Base-by-base conservation (phyloP, 441 rosid species). In the Eruca vesicaria region DNA sequence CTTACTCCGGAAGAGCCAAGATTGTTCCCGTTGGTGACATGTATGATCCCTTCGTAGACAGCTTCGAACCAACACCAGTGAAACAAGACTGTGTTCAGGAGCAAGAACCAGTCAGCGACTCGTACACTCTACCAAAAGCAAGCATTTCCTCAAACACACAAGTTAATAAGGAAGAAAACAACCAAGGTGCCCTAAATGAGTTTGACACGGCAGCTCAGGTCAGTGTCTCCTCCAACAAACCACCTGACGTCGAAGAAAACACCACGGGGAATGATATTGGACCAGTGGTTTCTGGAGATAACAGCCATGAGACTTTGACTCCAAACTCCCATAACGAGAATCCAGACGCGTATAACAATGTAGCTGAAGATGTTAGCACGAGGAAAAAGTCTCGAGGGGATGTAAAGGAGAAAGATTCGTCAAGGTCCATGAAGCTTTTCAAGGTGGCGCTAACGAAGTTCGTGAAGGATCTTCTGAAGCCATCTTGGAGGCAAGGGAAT, bases 401-500 rank as follows among this genome's bases (percentile, higher is more conserved):
- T 52, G 38, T 36, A 48, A 72, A 72, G 59, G 80, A 72, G 65
- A 72, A 32, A 61, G 84, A 86, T 71, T 86, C 97, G 32, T 83
- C 90, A 66, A 84, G 90, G 77, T 89, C 94, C 48, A 78, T 75
- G 86, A 90, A 85, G 83, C 90, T 82, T 83, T 94, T 91, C 82
- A 86, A 87, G 79, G 84, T 79, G 36, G 82, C 86, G 62, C 86
- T 92, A 75, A 97, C 97, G 29, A 84, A 87, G 73, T 94, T 94
- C 78, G 97, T 94, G 19, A 94, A 94, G 85, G 98, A 87, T 75
- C 86, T 90, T 79, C 79, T 92, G 55, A 89, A 86, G 84, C 98
- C 98, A 3, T 90, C 95, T 5, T 94, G 97, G 98, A 84, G 86
- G 55, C 92, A 94, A 74, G 97, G 98, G 76, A 88, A 89, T 71